Conservation (phyloP, 805 yeast genomes). For the Maudiozyma pseudohumilis region DNA sequence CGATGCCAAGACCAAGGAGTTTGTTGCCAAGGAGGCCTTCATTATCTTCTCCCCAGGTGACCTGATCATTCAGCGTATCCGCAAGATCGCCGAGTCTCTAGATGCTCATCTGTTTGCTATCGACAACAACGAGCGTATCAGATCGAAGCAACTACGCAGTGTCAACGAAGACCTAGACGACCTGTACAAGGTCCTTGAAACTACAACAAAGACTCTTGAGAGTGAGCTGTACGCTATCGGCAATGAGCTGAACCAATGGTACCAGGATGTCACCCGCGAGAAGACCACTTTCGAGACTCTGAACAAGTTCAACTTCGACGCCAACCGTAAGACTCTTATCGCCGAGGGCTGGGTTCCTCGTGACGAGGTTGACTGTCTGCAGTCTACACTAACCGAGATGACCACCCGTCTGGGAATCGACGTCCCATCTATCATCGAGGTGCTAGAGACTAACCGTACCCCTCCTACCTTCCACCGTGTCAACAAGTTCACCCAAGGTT, state of each 20-base stretch:
- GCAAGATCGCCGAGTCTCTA: conserved; percentile 58
- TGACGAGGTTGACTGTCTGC: conserved; percentile 39
- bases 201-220: conserved; percentile 43
- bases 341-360: conserved; percentile 72
- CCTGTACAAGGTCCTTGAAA: conserved; percentile 38
- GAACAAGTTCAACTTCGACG: conserved; percentile 61
- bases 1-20: conserved; percentile 42
- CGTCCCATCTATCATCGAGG: conserved; percentile 43
- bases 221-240: conserved; percentile 60
- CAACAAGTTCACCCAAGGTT: conserved; percentile 59
- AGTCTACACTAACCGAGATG: conserved; percentile 35
- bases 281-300: conserved; percentile 47
- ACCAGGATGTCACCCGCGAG: conserved; percentile 43
- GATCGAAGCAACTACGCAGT: conserved; percentile 32
- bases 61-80: conserved; percentile 46
- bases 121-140: conserved; percentile 32
- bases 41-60: conserved; percentile 65
- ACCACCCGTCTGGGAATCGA: conserved; percentile 22
- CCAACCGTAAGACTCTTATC: conserved; percentile 52
- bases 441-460: conserved; percentile 50
- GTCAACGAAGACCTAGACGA: conserved; percentile 37
- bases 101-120: conserved; percentile 54
- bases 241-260: conserved; percentile 52
- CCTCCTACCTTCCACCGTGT: conserved; percentile 67
- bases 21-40: conserved; percentile 48